Percentiles rank a stretch among this genome's conserved stretches.
These are phyloP conservation scores for Alternaria dauci DNA, from an alignment of 2,329 filamentous ascomycete genomes.

Conservation along the genomic window DNA sequence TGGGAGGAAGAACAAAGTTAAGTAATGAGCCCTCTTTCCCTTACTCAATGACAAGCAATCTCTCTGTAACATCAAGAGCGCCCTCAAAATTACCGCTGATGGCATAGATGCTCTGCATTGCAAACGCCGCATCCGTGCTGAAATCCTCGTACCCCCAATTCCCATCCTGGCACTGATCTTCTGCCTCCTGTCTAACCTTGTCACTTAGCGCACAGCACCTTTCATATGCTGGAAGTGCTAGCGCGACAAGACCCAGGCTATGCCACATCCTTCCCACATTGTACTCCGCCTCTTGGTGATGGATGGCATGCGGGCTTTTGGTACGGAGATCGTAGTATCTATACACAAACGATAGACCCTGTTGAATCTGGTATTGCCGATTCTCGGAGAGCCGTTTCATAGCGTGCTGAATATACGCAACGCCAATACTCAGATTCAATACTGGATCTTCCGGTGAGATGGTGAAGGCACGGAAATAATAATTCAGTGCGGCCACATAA, in stretches of 20 bases:
- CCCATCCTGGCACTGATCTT: conserved; percentile 30
- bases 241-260: conserved; percentile 73
- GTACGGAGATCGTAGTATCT: conserved; percentile 72
- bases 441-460: conserved; percentile 79
- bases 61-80: conserved; percentile 68
- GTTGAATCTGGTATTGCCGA: conserved; percentile 83
- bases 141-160: conserved; percentile 65
- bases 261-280: conserved; percentile 82
- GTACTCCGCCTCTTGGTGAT: conserved; percentile 79
- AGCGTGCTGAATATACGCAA: conserved; percentile 82
- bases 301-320: conserved; percentile 51
- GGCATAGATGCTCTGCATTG: conserved; percentile 72
- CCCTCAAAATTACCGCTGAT: conserved; percentile 69
- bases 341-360: conserved; percentile 83
- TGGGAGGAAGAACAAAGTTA: not conserved
- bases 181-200: conserved; percentile 46
- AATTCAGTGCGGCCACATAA: conserved; percentile 85
- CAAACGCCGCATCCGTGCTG: conserved; percentile 75
- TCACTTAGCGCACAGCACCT: conserved; percentile 62
- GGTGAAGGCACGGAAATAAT: conserved; percentile 74
- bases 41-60: conserved; percentile 59
- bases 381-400: conserved; percentile 92
- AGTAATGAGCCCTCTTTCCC: not conserved
- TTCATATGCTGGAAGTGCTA: conserved; percentile 78
- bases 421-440: conserved; percentile 79